Base-by-base conservation (phyloP, 179 eudicot species). In the Beta corolliflora region DNA sequence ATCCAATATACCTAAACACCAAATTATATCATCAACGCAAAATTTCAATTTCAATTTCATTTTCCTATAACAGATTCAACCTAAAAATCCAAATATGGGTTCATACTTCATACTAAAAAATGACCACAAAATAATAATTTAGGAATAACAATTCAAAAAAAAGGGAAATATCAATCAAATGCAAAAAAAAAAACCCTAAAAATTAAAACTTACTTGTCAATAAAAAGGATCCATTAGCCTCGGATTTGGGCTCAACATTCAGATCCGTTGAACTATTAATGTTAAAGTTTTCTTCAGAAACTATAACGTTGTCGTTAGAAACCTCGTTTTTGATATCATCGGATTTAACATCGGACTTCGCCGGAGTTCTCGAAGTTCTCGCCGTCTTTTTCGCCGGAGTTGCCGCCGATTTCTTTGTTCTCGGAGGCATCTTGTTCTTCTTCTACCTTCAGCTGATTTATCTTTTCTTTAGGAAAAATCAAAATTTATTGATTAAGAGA, bases 351-450 rank as follows among this genome's bases (percentile, higher is more conserved):
- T 79, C 85, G 53, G 75, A 23, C 69, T 84, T 84, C 9, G 87
- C 52, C 41, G 82, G 71, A 15, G 73, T 81, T 50, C 82, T 82
- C 14, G 77, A 73, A 2, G 82, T 76, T 70, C 90, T 89, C 9
- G 65, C 86, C 0, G 85, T 82, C 63, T 86, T 88, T 85, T 83
- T 89, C 44, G 86, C 73, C 19, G 87, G 85, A 54, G 88, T 77
- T 36, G 83, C 82, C 55, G 76, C 73, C 64, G 87, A 65, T 73
- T 86, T 89, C 85, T 80, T 90, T 64, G 86, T 77, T 76, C 78
- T 87, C 11, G 93, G 93, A 77, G 90, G 93, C 92, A 90, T 90
- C 73, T 45, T 75, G 10, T n/a, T 53, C 53, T 10, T 46, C 41
- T 16, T 44, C 53, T 6, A 60, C 9, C 29, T 75, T 41, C 7